A percentile compares a stretch with the other conserved stretches of the same genome.
phyloP scores from a whole-genome alignment of 441 rosid species.

The Cnidoscolus chayamansa region DNA sequence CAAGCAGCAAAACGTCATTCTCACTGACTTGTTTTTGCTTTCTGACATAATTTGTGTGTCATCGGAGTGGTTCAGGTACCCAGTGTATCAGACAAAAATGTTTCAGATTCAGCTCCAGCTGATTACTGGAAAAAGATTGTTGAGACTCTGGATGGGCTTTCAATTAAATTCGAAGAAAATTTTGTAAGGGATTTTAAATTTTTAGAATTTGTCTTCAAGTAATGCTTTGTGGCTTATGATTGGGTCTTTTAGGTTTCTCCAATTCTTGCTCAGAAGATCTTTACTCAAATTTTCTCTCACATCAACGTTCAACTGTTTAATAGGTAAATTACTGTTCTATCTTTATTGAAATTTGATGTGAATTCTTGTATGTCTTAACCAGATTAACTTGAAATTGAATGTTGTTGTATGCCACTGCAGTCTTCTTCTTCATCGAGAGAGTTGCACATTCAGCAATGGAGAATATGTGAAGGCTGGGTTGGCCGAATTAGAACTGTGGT shows the following conservation, averaged over 20 bases:
- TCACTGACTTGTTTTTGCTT: background rate
- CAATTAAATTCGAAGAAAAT: conserved; percentile 21
- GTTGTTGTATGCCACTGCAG: conserved; percentile 38
- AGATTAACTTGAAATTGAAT: background rate
- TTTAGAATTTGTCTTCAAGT: background rate
- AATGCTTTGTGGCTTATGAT: background rate
- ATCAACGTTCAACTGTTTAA: conserved; percentile 43
- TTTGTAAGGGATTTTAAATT: conserved; percentile 19
- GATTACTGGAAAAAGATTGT: conserved; percentile 23
- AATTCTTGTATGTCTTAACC: background rate
- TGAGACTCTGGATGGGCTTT: conserved; percentile 20
- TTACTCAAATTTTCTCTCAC: conserved; percentile 35
- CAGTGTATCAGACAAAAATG: conserved; percentile 18
- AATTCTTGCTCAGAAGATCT: conserved; percentile 34
- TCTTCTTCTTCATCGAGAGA: conserved; percentile 80
- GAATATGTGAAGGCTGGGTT: conserved; percentile 87
- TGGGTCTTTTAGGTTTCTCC: conserved; percentile 34
- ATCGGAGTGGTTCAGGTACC: conserved; percentile 18
- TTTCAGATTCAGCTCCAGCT: conserved; percentile 13
- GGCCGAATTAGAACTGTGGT: conserved; percentile 85
- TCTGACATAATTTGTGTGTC: background rate
- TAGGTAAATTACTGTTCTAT: conserved; percentile 26
- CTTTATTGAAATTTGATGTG: background rate
- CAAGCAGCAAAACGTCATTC: background rate
- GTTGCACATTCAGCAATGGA: conserved; percentile 86